phyloP scores from a whole-genome alignment of 2,329 filamentous ascomycete genomes.

The Ploettnerulaceae sp. region DNA sequence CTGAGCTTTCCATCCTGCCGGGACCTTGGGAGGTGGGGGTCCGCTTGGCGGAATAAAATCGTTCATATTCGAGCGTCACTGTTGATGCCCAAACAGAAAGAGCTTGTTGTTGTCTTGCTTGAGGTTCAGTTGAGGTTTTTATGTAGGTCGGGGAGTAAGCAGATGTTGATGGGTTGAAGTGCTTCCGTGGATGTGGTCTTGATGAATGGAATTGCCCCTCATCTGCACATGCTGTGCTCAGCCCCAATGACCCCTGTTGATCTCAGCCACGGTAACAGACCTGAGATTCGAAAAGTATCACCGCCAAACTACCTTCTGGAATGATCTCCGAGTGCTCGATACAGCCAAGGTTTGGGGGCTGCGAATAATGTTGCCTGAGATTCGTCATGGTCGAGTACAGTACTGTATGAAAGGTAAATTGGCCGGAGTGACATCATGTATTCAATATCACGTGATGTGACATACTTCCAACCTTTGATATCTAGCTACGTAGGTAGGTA shows the following conservation, averaged over 20 bases:
- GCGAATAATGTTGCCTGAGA: not conserved
- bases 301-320: constrained; percentile 10
- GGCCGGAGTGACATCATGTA: not conserved
- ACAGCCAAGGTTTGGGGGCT: not conserved
- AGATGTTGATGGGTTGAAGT: not conserved
- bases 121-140: constrained; percentile 2
- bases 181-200: not conserved
- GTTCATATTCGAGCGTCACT: constrained; percentile 22
- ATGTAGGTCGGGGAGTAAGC: constrained; percentile 2
- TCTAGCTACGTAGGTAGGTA: too few species aligned
- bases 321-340: not conserved
- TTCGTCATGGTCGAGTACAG: not conserved
- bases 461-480: too few species aligned
- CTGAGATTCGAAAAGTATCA: constrained; percentile 10
- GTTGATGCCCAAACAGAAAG: not conserved
- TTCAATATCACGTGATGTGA: not conserved
- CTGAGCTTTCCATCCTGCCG: constrained; percentile 78
- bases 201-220: constrained; percentile 12
- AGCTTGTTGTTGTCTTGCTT: not conserved
- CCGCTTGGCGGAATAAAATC: constrained; percentile 32
- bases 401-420: not conserved
- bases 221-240: constrained; percentile 3
- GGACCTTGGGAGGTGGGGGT: constrained; percentile 48
- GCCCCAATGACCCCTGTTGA: constrained; percentile 5
- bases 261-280: constrained; percentile 9